Evolutionary conservation across 2,329 filamentous ascomycete genomes (phyloP).

Genomic region (Aspergillus latus): DNA sequence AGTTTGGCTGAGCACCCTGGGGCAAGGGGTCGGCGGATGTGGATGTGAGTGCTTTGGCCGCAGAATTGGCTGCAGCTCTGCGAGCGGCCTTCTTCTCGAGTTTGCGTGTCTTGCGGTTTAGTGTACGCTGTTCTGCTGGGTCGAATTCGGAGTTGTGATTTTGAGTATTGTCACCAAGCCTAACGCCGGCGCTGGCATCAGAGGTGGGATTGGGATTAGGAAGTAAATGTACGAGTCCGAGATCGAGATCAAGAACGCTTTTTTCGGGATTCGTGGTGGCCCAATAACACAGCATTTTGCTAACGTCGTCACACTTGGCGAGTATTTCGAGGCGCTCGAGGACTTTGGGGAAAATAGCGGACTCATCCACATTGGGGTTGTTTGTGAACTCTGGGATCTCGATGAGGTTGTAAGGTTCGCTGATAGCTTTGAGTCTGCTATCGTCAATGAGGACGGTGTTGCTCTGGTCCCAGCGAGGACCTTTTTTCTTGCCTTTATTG

Average conservation of each 20-base stretch:
- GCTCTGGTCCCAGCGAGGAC: constrained; percentile 68
- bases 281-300: constrained; percentile 42
- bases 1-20: not conserved
- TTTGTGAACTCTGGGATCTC: constrained; percentile 72
- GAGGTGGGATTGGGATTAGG: too few relatives aligned
- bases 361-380: constrained; percentile 41
- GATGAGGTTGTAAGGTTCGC: constrained; percentile 81
- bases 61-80: not conserved
- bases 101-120: constrained; percentile 25
- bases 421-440: constrained; percentile 72
- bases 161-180: not conserved
- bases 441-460: constrained; percentile 94
- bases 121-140: constrained; percentile 18
- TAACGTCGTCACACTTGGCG: constrained; percentile 51
- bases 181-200: too few relatives aligned
- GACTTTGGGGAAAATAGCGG: constrained; percentile 51
- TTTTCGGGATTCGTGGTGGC: constrained; percentile 15
- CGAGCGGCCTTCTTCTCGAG: constrained; percentile 21
- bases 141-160: constrained; percentile 1
- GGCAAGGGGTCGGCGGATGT: not conserved
- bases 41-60: not conserved
- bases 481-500: not conserved
- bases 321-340: constrained; percentile 54
- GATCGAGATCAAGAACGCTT: constrained; percentile 26
- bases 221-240: constrained; percentile 1